Base-by-base conservation (phyloP, 2,329 filamentous ascomycete species). In the Chaetomium globosum region DNA sequence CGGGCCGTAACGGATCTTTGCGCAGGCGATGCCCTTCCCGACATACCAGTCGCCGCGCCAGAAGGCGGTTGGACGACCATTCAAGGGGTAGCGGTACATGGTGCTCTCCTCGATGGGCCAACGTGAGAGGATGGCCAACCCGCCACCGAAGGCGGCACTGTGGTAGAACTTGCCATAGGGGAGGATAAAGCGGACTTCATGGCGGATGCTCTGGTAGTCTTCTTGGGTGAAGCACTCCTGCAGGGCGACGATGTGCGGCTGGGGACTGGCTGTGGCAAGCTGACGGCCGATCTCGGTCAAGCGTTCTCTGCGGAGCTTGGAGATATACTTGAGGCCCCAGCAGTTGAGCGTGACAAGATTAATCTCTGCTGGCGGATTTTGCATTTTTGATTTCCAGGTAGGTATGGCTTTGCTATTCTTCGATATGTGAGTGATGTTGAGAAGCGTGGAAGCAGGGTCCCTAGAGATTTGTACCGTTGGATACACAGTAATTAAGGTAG, bases 31-130 rank as follows among this genome's bases (percentile, higher is more conserved):
- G 19, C 95, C 95, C 76, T 98, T 98, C 0, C 95, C 95, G 10
- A 97, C 93, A 74, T 88, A 98, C 92, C 94, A 98, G 77, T 98
- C 94, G 12, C 95, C 95, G 66, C 94, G 84, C 79, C 90, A 97
- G 78, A 98, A 97, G 4, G 94, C 94, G 10, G 93, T 94, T 6
- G 95, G 95, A 21, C 94, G 86, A 21, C 95, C 95, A 76, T 97
- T 97, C 61, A 99, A 83, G n/a, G 92, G 87, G 75, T 97, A 99
- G 3, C 83, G 83, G 70, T 87, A 84, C 92, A 98, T 96, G 73
- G 84, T 88, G 77, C 89, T 93, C 80, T 96, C 91, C 73, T 92
- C 89, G 69, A 99, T 93, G 26, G 94, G 93, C 92, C 93, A 98
- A 82, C 87, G 86, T 56, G 92, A 96, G 56, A 98, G 81, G 69